Conservation (phyloP, 306 rosid species). For the Quercus rubra region DNA sequence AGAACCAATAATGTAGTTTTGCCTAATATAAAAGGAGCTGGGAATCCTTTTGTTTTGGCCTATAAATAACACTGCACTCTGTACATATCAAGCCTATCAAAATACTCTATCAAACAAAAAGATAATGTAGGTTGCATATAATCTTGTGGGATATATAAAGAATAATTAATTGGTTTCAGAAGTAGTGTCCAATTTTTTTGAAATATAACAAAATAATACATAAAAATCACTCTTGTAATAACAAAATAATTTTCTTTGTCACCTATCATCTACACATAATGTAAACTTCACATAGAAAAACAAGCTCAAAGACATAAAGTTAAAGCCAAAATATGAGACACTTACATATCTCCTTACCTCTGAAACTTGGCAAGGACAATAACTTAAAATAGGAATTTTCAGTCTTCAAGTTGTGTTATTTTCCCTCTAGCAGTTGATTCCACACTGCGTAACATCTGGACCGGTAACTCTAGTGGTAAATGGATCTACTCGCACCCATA, state of each 20-base stretch:
- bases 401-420: constrained; percentile 1
- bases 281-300: neutral
- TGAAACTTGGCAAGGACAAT: constrained; percentile 20
- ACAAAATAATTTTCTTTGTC: constrained; percentile 3
- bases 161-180: neutral
- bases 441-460: constrained; percentile 79
- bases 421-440: constrained; percentile 80
- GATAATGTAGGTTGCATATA: neutral
- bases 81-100: too few relatives aligned
- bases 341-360: constrained; percentile 10
- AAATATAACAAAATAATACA: neutral
- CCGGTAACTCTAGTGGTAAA: constrained; percentile 85
- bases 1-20: too few relatives aligned
- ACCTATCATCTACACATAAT: constrained; percentile 5
- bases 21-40: too few relatives aligned
- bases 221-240: neutral
- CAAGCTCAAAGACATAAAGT: constrained; percentile 7
- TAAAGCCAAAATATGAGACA: constrained; percentile 19
- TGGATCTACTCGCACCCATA: constrained; percentile 90
- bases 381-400: neutral
- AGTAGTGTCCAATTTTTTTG: neutral
- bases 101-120: neutral
- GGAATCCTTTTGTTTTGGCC: too few relatives aligned
- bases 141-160: neutral
- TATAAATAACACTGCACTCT: too few relatives aligned